Conservation (phyloP, 2,329 filamentous ascomycete species). For the Nigrospora oryzae region DNA sequence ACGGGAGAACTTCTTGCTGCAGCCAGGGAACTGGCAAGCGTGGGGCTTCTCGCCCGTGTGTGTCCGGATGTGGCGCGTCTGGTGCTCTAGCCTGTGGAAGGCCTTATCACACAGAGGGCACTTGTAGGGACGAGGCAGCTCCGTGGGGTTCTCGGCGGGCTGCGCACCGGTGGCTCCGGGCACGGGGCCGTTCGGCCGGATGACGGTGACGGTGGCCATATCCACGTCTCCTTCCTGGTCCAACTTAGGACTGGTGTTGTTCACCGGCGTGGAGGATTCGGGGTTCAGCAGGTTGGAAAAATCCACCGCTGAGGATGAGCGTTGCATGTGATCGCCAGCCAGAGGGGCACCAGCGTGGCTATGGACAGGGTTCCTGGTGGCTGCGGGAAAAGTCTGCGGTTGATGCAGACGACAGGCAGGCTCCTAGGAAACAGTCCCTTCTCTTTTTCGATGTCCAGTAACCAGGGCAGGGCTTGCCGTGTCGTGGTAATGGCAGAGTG, state of each 20-base stretch:
- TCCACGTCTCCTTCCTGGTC: constrained; percentile 29
- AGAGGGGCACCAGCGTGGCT: constrained; percentile 17
- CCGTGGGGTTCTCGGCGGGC: constrained; percentile 47
- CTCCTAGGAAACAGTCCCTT: too few species aligned
- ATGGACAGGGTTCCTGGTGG: background rate
- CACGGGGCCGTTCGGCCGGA: constrained; percentile 55
- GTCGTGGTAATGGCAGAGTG: background rate
- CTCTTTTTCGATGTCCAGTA: too few species aligned
- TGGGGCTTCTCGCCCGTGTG: constrained; percentile 98
- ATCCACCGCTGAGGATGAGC: constrained; percentile 64
- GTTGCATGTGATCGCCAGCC: constrained; percentile 61
- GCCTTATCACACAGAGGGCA: constrained; percentile 97
- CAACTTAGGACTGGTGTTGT: constrained; percentile 14
- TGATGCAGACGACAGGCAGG: too few species aligned
- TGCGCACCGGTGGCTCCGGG: constrained; percentile 45
- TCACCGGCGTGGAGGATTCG: constrained; percentile 27
- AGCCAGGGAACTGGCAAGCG: constrained; percentile 88
- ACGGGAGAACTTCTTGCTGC: constrained; percentile 93
- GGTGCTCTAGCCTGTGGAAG: constrained; percentile 95
- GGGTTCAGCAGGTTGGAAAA: constrained; percentile 70
- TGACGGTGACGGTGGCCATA: constrained; percentile 47
- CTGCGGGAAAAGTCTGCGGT: too few species aligned
- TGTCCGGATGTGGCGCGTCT: constrained; percentile 83
- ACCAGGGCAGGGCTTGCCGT: too few species aligned
- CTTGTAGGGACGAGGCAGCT: constrained; percentile 94